phyloP scores from a whole-genome alignment of 1,284 basidiomycete species.

The Puccinia hordei region DNA sequence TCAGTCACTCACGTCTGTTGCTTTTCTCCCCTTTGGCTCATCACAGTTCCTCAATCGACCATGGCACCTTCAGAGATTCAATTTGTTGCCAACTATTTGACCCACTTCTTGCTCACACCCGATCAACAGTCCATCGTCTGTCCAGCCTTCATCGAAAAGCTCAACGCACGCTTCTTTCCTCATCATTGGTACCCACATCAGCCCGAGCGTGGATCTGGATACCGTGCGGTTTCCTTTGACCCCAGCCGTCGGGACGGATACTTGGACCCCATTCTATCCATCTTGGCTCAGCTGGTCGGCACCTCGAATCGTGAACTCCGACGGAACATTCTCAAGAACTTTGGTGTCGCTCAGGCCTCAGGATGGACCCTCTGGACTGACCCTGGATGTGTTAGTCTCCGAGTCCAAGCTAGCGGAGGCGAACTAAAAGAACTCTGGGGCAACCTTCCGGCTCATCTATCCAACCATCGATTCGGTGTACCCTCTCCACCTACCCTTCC shows the following conservation, averaged over 20 bases:
- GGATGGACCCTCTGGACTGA: slow-evolving; percentile 45
- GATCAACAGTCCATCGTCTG: background rate
- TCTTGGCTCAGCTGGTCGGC: slow-evolving; percentile 2
- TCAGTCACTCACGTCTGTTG: background rate
- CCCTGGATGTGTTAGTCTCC: slow-evolving; percentile 42
- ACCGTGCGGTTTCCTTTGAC: slow-evolving; percentile 39
- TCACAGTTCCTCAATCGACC: background rate
- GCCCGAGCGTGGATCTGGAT: slow-evolving; percentile 45
- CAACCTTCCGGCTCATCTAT: slow-evolving; percentile 20
- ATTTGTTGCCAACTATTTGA: slow-evolving; percentile 30
- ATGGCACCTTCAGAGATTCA: slow-evolving; percentile 33
- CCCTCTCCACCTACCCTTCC: background rate
- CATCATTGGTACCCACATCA: slow-evolving; percentile 32
- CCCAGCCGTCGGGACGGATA: slow-evolving; percentile 38
- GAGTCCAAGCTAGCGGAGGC: slow-evolving; percentile 1
- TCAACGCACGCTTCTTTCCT: slow-evolving; percentile 27
- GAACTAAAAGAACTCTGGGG: slow-evolving; percentile 46
- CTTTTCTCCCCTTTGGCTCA: background rate
- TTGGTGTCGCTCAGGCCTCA: background rate
- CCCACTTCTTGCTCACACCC: slow-evolving; percentile 1
- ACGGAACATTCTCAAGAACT: slow-evolving; percentile 12
- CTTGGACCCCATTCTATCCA: slow-evolving; percentile 22
- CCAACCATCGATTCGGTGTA: background rate
- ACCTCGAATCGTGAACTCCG: background rate
- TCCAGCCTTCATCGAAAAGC: slow-evolving; percentile 5